A percentile compares a stretch with the other conserved stretches of the same genome.
Conservation (phyloP, 2,329 filamentous ascomycete genomes). For the Magnaporthales sp. region DNA sequence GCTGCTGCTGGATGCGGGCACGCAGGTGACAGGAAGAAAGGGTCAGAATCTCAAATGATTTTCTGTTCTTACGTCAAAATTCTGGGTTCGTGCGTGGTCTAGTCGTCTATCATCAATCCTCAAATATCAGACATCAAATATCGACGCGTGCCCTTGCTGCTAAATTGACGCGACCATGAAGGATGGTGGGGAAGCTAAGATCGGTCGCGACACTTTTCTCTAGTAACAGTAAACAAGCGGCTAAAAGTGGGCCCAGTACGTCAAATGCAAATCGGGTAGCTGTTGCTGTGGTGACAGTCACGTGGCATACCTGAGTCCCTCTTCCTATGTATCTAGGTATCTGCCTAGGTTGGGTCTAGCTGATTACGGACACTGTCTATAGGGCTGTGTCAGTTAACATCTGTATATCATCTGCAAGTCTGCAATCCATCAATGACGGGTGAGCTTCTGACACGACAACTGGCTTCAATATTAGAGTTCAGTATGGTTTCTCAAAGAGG, state of each 20-base stretch:
- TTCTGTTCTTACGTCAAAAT: not conserved
- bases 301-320: not conserved
- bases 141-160: not conserved
- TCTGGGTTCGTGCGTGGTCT: not conserved
- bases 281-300: not conserved
- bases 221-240: not conserved
- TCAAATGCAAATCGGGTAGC: not conserved
- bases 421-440: not conserved
- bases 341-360: too few species aligned
- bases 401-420: too few species aligned
- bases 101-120: not conserved
- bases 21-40: not conserved
- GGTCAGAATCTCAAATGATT: not conserved
- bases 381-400: too few species aligned
- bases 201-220: not conserved
- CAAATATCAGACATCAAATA: not conserved
- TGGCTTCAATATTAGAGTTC: not conserved
- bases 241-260: not conserved
- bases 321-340: too few species aligned
- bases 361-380: too few species aligned
- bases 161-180: constrained; percentile 1
- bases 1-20: constrained; percentile 8
- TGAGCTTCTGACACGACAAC: not conserved
- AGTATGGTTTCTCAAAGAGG: not conserved
- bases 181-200: constrained; percentile 5